Evolutionary conservation across 345 rosid species (phyloP).

Genomic region (Boechera divaricarpa): DNA sequence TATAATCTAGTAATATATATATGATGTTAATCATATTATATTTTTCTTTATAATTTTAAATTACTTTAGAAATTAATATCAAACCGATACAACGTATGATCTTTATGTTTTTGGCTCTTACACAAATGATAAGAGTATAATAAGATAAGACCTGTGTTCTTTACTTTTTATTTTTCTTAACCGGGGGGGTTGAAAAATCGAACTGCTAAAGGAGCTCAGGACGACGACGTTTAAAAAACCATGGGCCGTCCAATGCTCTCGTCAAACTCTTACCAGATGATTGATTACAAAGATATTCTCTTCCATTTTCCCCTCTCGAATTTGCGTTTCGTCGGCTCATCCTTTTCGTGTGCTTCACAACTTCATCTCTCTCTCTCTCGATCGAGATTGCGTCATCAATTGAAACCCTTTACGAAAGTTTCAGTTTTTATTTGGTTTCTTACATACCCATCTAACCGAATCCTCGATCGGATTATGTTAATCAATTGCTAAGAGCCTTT

Average conservation of each 20-base stretch:
- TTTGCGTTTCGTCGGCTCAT: constrained; percentile 36
- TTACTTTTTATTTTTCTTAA: too few species aligned
- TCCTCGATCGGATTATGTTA: constrained; percentile 38
- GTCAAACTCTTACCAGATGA: constrained; percentile 36
- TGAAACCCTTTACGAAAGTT: not conserved
- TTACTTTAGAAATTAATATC: too few species aligned
- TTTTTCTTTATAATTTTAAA: too few species aligned
- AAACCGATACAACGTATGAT: too few species aligned
- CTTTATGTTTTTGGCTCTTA: too few species aligned
- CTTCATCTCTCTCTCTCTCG: constrained; percentile 22
- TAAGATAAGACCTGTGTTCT: too few species aligned
- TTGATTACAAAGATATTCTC: constrained; percentile 26
- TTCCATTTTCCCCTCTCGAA: constrained; percentile 21
- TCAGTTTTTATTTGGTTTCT: constrained; percentile 6
- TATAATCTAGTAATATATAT: too few species aligned
- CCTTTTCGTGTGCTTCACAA: constrained; percentile 46
- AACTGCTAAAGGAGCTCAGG: not conserved
- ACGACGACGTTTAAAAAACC: constrained; percentile 26
- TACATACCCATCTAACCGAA: not conserved
- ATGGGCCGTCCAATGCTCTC: constrained; percentile 38
- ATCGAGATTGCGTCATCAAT: constrained; percentile 15
- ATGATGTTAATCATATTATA: too few species aligned
- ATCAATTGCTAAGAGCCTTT: constrained; percentile 15
- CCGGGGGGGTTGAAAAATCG: not conserved
- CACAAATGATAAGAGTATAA: too few species aligned